phyloP scores from a whole-genome alignment of 257 asterid species.

The Scutellaria galericulata region DNA sequence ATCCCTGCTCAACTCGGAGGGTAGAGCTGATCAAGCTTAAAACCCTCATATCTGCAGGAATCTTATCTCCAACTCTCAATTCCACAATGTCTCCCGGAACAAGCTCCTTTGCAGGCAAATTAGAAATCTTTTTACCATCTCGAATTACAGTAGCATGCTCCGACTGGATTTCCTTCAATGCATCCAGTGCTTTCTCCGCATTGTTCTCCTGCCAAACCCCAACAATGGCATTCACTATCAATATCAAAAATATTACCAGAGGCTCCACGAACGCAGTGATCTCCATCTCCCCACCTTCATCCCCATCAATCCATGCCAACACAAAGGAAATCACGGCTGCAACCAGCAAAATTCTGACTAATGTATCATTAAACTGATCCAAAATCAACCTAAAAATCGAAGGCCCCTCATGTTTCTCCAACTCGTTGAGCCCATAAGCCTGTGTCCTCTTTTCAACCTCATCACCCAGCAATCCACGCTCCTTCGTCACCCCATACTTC shows the following conservation, averaged over 20 bases:
- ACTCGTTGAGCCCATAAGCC: constrained; percentile 84
- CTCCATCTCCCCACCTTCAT: constrained; percentile 95
- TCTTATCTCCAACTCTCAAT: constrained; percentile 94
- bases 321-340: constrained; percentile 97
- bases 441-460: constrained; percentile 75
- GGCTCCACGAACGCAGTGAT: constrained; percentile 99
- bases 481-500: constrained; percentile 60
- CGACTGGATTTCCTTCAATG: constrained; percentile 95
- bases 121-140: constrained; percentile 68
- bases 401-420: constrained; percentile 97
- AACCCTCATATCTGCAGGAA: constrained; percentile 98
- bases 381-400: constrained; percentile 75
- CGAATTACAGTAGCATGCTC: constrained; percentile 88
- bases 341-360: constrained; percentile 85
- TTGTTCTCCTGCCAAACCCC: constrained; percentile 99
- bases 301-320: constrained; percentile 94
- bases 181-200: constrained; percentile 98
- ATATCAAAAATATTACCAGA: constrained; percentile 83
- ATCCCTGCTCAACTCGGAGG: constrained; percentile 90
- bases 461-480: constrained; percentile 60
- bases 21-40: constrained; percentile 88
- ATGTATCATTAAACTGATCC: constrained; percentile 93
- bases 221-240: constrained; percentile 93
- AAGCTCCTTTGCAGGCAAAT: constrained; percentile 86
- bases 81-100: constrained; percentile 98